Conservation (phyloP, 108 stramenopile genomes). For the Bacterosira constricta region DNA sequence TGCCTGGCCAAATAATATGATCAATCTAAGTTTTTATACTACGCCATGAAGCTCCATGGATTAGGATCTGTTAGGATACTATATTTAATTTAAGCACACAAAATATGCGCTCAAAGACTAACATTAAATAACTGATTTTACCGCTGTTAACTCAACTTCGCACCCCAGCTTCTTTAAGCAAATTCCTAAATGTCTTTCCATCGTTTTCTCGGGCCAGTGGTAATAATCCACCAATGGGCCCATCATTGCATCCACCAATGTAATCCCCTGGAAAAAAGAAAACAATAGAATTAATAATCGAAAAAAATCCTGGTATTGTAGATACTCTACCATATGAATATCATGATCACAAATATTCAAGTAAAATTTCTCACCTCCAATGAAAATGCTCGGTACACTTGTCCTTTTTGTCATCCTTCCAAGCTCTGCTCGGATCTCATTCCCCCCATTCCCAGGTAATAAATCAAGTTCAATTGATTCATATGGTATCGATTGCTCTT, state of each 20-base stretch:
- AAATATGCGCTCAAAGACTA: too few relatives aligned
- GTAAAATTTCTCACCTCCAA: slow-evolving; percentile 13
- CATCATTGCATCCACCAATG: slow-evolving; percentile 74
- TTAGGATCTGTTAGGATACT: too few relatives aligned
- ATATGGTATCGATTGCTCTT: slow-evolving; percentile 55
- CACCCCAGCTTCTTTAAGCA: slow-evolving; percentile 20
- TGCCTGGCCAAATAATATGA: too few relatives aligned
- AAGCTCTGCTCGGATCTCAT: slow-evolving; percentile 62
- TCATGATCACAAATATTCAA: not conserved
- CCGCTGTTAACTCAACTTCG: too few relatives aligned
- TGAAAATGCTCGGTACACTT: slow-evolving; percentile 70
- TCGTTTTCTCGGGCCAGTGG: slow-evolving; percentile 42
- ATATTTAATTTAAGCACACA: too few relatives aligned
- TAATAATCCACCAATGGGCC: slow-evolving; percentile 66
- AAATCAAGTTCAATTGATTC: slow-evolving; percentile 59
- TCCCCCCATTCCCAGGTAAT: slow-evolving; percentile 60
- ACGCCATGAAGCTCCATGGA: too few relatives aligned
- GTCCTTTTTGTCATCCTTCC: slow-evolving; percentile 63
- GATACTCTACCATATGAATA: too few relatives aligned
- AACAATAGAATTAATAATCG: too few relatives aligned
- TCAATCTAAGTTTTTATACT: too few relatives aligned
- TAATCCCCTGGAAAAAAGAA: slow-evolving; percentile 29
- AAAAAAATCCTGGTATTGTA: too few relatives aligned
- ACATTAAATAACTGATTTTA: too few relatives aligned
- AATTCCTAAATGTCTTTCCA: slow-evolving; percentile 2